Conservation (phyloP, 371 early-diverging fungal species). For the Mortierella sp. region DNA sequence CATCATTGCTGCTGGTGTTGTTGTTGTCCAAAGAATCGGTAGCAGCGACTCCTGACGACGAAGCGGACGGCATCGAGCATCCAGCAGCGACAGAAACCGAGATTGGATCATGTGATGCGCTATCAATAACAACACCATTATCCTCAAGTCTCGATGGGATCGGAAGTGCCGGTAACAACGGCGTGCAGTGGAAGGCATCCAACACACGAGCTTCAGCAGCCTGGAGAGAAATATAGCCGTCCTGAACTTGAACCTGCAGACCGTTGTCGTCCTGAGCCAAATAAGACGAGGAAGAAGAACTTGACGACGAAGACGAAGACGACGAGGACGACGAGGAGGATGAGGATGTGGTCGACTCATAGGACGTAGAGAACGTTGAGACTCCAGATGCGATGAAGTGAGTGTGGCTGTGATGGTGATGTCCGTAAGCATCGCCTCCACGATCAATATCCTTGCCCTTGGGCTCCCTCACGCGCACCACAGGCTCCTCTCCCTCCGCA, state of each 20-base stretch:
- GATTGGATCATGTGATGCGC: neutral
- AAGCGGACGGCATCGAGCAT: neutral
- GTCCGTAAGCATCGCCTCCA: conserved; percentile 7
- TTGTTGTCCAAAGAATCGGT: neutral
- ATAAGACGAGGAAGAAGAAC: conserved; percentile 20
- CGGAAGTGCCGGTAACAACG: conserved; percentile 38
- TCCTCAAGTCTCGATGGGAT: conserved; percentile 36
- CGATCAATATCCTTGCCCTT: conserved; percentile 52
- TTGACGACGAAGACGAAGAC: conserved; percentile 15
- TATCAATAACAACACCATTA: neutral
- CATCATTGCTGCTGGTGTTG: no score
- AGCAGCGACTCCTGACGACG: neutral
- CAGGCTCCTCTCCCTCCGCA: neutral
- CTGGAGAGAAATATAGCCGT: neutral
- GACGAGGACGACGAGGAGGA: conserved; percentile 32
- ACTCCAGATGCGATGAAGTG: neutral
- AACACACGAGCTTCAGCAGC: conserved; percentile 9
- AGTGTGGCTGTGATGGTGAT: neutral
- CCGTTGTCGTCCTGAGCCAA: conserved; percentile 1
- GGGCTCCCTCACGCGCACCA: conserved; percentile 17
- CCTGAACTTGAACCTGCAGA: neutral
- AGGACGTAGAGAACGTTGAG: conserved; percentile 30
- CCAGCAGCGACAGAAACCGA: neutral
- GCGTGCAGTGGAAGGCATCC: conserved; percentile 18
- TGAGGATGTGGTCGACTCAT: conserved; percentile 27